Conservation (phyloP, 1,139 yeast genomes). For the Kodamaea sp. region DNA sequence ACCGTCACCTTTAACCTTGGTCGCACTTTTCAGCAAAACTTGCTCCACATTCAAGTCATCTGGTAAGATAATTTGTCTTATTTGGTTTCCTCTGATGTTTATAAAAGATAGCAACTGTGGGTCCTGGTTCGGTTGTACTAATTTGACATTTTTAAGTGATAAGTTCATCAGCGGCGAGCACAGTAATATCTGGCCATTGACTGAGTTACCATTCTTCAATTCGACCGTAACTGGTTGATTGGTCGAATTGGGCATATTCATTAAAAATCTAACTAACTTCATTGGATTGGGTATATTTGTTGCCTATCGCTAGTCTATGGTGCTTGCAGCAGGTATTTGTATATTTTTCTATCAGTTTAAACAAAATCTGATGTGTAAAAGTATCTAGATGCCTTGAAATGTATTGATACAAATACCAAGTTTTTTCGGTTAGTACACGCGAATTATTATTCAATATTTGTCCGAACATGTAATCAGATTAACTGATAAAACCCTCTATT, state of each 20-base stretch:
- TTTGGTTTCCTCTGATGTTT: constrained; percentile 86
- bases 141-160: constrained; percentile 74
- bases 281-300: constrained; percentile 14
- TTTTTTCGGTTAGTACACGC: too few relatives aligned
- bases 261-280: constrained; percentile 64
- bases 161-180: constrained; percentile 95
- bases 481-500: too few relatives aligned
- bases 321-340: too few relatives aligned
- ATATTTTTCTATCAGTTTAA: neutral
- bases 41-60: constrained; percentile 83
- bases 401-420: neutral
- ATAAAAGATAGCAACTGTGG: constrained; percentile 74
- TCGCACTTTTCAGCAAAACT: constrained; percentile 48
- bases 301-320: too few relatives aligned
- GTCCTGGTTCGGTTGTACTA: constrained; percentile 68
- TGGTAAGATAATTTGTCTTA: constrained; percentile 80
- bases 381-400: neutral
- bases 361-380: neutral
- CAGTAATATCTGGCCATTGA: constrained; percentile 54
- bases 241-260: constrained; percentile 65
- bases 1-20: constrained; percentile 38
- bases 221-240: constrained; percentile 90
- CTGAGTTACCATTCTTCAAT: constrained; percentile 71
- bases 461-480: too few relatives aligned
- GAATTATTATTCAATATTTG: too few relatives aligned